A percentile compares a stretch with the other conserved stretches of the same genome.
Conservation (phyloP, 371 early-diverging fungal species). For the Batkoa obscura region DNA sequence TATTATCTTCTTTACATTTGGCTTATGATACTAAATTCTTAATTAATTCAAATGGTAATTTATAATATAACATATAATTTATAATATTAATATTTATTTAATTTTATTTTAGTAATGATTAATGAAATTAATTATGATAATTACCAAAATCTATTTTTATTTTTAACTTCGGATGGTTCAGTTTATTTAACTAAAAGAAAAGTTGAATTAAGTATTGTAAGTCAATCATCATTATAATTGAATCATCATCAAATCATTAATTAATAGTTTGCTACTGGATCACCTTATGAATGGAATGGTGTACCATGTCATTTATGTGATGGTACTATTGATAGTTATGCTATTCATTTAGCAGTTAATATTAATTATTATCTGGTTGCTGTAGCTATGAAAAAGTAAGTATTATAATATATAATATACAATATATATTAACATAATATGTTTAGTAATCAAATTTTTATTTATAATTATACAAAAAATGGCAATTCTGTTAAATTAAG, state of each 20-base stretch:
- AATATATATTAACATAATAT: too few species aligned
- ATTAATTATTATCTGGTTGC: not conserved
- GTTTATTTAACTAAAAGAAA: conserved; percentile 1
- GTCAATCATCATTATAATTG: not conserved
- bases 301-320: not conserved
- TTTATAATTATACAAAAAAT: conserved; percentile 1
- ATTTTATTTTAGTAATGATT: conserved; percentile 1
- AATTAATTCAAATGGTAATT: not conserved
- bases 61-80: not conserved
- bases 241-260: not conserved
- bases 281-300: conserved; percentile 4
- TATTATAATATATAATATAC: not conserved
- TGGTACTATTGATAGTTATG: not conserved
- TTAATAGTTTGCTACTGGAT: not conserved
- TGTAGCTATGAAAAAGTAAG: not conserved
- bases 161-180: not conserved
- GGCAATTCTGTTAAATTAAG: not conserved
- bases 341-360: not conserved
- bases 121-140: not conserved
- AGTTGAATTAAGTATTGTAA: not conserved
- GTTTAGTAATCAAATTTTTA: not conserved
- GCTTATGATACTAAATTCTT: not conserved
- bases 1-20: not conserved
- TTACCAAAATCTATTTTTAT: not conserved
- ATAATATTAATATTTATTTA: too few species aligned